Conservation (phyloP, 23 red algal species). For the Porphyridium purpureum region DNA sequence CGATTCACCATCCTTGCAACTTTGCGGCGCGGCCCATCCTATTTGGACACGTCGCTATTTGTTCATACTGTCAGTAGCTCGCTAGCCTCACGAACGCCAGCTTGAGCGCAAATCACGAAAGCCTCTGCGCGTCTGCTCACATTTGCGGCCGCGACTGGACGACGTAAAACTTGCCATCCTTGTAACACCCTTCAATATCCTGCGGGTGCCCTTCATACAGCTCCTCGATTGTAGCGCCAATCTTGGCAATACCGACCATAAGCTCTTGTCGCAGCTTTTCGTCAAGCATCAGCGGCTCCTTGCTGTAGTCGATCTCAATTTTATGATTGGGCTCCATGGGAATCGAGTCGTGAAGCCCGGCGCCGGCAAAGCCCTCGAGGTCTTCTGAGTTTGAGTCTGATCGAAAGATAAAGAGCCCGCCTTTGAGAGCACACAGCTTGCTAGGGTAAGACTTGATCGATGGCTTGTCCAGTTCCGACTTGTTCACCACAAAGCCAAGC, state of each 20-base stretch:
- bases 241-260: conserved; percentile 29
- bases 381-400: conserved; percentile 77
- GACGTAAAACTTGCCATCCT: conserved; percentile 54
- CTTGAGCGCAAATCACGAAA: no score
- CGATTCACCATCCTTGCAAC: no score
- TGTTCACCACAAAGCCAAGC: conserved; percentile 36
- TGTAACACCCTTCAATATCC: conserved; percentile 73
- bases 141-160: conserved; percentile 78
- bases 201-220: conserved; percentile 26
- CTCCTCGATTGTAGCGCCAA: conserved; percentile 46
- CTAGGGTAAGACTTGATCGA: conserved; percentile 44
- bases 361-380: conserved; percentile 72
- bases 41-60: no score
- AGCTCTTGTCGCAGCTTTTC: conserved; percentile 18
- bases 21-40: no score
- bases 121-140: no score
- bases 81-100: no score
- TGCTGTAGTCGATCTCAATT: conserved; percentile 23
- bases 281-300: conserved; percentile 29
- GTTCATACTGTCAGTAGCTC: no score
- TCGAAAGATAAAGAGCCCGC: conserved; percentile 53
- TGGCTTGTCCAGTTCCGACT: conserved; percentile 17
- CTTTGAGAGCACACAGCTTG: conserved; percentile 30
- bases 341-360: conserved; percentile 61
- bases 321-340: conserved; percentile 10